Evolutionary conservation across 129 eudicot species (phyloP).

Genomic region (Flaveria robusta): DNA sequence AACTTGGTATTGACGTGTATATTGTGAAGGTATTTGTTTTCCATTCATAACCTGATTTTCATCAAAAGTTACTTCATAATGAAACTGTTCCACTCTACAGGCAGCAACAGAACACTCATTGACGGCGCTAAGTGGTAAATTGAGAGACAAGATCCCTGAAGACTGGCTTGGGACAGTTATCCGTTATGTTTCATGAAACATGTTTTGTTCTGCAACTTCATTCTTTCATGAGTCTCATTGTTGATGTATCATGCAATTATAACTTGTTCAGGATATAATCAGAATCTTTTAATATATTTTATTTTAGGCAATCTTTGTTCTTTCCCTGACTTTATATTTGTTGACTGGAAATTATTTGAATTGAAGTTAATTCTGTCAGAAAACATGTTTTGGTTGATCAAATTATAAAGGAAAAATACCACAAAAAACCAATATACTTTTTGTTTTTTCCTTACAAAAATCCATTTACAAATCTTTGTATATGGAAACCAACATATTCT

Average conservation of each 20-base stretch:
- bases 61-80: not conserved
- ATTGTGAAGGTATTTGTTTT: constrained; percentile 63
- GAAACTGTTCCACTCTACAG: constrained; percentile 38
- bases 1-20: constrained; percentile 86
- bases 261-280: not conserved
- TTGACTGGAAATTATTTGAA: too few species aligned
- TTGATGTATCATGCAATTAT: constrained; percentile 18
- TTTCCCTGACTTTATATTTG: too few species aligned
- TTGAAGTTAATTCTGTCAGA: too few species aligned
- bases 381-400: too few species aligned
- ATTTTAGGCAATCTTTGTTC: not conserved
- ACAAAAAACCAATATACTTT: too few species aligned
- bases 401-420: too few species aligned
- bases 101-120: constrained; percentile 78
- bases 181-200: constrained; percentile 45
- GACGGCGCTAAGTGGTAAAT: constrained; percentile 65
- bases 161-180: constrained; percentile 95
- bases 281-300: too few species aligned
- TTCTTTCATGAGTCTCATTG: constrained; percentile 10
- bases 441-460: too few species aligned
- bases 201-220: constrained; percentile 3
- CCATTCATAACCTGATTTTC: not conserved
- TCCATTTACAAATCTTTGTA: too few species aligned
- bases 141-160: constrained; percentile 62
- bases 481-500: too few species aligned